Conservation (phyloP, 1,139 yeast genomes). For the Candida freyschussii region DNA sequence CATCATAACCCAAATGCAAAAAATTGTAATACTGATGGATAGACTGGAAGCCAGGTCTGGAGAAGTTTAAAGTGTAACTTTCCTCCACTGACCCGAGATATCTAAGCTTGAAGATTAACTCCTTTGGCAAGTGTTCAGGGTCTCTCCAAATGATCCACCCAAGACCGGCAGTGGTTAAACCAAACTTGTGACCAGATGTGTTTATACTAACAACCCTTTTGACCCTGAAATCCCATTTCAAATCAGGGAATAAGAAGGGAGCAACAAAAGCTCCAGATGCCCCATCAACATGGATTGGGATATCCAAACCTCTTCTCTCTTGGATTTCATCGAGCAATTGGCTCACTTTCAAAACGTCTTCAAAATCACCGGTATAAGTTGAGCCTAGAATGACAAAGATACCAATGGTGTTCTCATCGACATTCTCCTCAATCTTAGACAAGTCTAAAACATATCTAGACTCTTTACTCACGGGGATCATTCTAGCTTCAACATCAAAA, state of each 20-base stretch:
- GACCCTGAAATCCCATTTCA: conserved; percentile 78
- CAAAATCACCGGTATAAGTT: conserved; percentile 91
- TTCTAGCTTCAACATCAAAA: conserved; percentile 84
- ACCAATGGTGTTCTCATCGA: conserved; percentile 93
- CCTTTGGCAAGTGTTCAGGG: conserved; percentile 57
- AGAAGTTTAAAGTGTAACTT: conserved; percentile 80
- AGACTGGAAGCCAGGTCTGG: conserved; percentile 91
- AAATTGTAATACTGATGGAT: conserved; percentile 83
- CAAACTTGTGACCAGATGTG: conserved; percentile 94
- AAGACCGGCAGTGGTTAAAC: conserved; percentile 82
- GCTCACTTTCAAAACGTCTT: conserved; percentile 61
- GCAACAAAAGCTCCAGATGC: conserved; percentile 90
- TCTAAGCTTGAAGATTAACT: conserved; percentile 69
- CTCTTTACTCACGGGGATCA: conserved; percentile 58
- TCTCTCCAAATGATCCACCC: conserved; percentile 92
- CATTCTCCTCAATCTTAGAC: conserved; percentile 49
- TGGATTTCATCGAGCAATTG: conserved; percentile 63
- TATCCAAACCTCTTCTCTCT: conserved; percentile 57
- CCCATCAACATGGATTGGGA: conserved; percentile 90
- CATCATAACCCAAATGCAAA: conserved; percentile 62
- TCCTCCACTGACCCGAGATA: conserved; percentile 89
- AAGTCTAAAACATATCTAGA: conserved; percentile 64
- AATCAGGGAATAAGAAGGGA: conserved; percentile 71
- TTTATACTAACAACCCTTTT: conserved; percentile 79
- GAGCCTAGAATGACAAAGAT: conserved; percentile 85